Evolutionary conservation across 495 filamentous ascomycete genomes (phyloP).

Genomic region (Diplogelasinospora grovesii): DNA sequence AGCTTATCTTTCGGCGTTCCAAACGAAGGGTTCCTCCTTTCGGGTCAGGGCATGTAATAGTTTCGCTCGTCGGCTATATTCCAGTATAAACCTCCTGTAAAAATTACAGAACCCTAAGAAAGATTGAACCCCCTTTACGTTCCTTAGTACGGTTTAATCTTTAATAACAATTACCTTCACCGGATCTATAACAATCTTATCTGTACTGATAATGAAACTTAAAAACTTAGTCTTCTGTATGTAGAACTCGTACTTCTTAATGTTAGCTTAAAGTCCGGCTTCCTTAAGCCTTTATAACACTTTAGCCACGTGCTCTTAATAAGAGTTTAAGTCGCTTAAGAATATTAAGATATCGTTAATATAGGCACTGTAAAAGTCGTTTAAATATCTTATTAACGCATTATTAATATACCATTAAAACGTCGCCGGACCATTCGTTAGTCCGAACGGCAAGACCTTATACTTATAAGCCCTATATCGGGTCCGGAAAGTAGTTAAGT

Average conservation of each 20-base stretch:
- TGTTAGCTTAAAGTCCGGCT: conserved; percentile 15
- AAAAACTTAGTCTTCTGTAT: conserved; percentile 18
- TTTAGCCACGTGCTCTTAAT: background rate
- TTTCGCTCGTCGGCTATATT: conserved; percentile 3
- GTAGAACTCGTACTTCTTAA: conserved; percentile 26
- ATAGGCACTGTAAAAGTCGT: too few species aligned
- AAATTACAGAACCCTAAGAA: conserved; percentile 9
- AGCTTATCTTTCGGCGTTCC: background rate
- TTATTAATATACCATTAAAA: too few species aligned
- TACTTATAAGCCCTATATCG: too few species aligned
- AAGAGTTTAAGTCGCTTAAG: background rate
- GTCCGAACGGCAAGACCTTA: too few species aligned
- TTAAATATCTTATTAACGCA: too few species aligned
- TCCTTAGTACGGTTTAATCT: conserved; percentile 1
- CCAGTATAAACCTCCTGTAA: conserved; percentile 3
- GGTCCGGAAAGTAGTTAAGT: too few species aligned
- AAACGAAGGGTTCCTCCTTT: background rate
- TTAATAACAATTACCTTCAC: background rate
- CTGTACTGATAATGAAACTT: conserved; percentile 15
- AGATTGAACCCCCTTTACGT: conserved; percentile 1
- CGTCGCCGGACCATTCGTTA: too few species aligned
- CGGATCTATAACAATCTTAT: background rate
- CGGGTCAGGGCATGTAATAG: background rate
- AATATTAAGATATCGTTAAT: conserved; percentile 7
- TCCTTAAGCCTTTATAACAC: conserved; percentile 10